Evolutionary conservation across 768 basidiomycete species (phyloP), one percentile per base, ranked within the genome.

Genomic region (Royoungia palumana): DNA sequence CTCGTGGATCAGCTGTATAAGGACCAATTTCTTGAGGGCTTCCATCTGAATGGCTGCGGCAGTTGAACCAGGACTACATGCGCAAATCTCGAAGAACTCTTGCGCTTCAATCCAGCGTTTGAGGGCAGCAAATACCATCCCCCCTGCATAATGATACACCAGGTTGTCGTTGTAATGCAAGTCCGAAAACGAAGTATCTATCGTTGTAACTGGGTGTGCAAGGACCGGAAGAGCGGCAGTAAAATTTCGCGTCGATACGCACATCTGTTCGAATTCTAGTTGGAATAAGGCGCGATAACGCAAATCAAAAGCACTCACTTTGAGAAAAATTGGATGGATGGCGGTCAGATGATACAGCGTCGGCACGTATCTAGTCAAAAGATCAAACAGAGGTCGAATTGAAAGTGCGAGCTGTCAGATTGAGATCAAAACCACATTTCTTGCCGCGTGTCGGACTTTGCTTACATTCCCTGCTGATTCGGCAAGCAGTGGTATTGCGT

Each of bases 121-220:
- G 36, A 89, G 71, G 0, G 81, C 80, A 9, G 73, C 69, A 1
- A 85, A 73, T 1, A 77, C 78, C n/a, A 88, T 72, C 2, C 89
- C 92, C 4, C 85, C 90, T 3, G 80, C 71, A 64, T 93, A 92
- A 71, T 94, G 89, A 62, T 93, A 93, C n/a, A 78, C 68, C 20
- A 95, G 75, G 58, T 86, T 86, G 65, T 94, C 92, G 54, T 78
- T 82, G 69, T 90, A 92, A 27, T 65, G 68, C 46, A 94, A 70
- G 51, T 90, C 87, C 7, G 79, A 80, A n/a, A 78, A 63, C 0
- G 63, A 53, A 2, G 70, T 75, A 62, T 85, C 83, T 48, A 93
- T 76, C 36, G 79, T 73, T 12, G 81, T 80, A 54, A 92, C 85
- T 16, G 86, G 82, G n/a, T 71, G 61, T 11, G 61, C 41, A 11